A percentile compares a stretch with the other conserved stretches of the same genome.
Evolutionary conservation across 352 stramenopile genomes (phyloP).

Genomic region (Pythium coloratum): DNA sequence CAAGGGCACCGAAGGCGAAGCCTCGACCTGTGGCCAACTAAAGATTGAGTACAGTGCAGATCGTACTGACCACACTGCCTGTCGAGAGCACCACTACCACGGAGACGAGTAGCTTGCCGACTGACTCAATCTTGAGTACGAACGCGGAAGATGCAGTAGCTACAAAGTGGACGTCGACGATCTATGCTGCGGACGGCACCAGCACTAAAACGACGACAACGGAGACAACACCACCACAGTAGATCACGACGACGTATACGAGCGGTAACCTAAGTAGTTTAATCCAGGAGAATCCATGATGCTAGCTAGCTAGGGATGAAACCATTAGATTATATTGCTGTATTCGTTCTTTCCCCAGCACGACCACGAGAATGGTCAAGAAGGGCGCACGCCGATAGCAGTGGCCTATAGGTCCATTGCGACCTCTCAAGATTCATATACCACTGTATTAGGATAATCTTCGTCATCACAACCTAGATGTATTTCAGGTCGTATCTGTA

Average conservation of each 20-base stretch:
- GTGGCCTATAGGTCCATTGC: no score
- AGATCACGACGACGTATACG: not conserved
- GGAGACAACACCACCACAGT: not conserved
- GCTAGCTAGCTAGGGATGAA: no score
- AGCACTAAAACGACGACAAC: not conserved
- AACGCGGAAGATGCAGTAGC: not conserved
- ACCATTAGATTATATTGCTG: no score
- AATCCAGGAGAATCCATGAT: no score
- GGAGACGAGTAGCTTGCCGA: not conserved
- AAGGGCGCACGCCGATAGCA: no score
- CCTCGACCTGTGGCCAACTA: not conserved
- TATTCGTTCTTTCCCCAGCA: no score
- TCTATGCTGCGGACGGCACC: not conserved
- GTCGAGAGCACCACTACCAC: not conserved
- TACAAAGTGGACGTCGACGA: not conserved
- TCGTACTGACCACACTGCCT: not conserved
- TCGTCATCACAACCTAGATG: not conserved
- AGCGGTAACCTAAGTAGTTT: no score
- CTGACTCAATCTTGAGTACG: not conserved
- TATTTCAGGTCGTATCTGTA: not conserved
- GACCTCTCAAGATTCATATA: not conserved
- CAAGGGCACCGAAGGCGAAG: not conserved
- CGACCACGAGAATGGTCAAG: no score
- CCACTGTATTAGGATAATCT: not conserved
- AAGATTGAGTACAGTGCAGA: not conserved